A percentile compares a stretch with the other conserved stretches of the same genome.
phyloP scores from a whole-genome alignment of 495 filamentous ascomycete genomes.

The Podospora australis region DNA sequence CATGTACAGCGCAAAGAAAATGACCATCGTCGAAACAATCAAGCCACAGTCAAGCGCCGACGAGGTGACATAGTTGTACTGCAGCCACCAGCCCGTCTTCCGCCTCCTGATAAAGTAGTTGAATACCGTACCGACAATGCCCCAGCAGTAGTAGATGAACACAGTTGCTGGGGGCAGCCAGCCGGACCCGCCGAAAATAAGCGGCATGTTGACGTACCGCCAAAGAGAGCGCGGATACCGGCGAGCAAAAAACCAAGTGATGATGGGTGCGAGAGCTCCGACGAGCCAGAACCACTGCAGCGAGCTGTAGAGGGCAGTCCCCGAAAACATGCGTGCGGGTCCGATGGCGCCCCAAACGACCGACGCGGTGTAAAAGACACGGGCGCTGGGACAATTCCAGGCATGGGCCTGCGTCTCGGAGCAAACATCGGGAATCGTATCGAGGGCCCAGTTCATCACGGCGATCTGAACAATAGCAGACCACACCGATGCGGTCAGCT shows the following conservation, averaged over 20 bases:
- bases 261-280: constrained; percentile 52
- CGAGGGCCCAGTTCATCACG: constrained; percentile 62
- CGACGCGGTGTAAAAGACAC: constrained; percentile 58
- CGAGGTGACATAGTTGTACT: constrained; percentile 72
- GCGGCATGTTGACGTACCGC: constrained; percentile 58
- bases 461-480: constrained; percentile 60
- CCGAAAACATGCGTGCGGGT: constrained; percentile 52
- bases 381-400: constrained; percentile 59
- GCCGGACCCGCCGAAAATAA: constrained; percentile 59
- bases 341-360: constrained; percentile 49
- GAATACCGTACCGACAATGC: constrained; percentile 59
- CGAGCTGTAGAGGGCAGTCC: constrained; percentile 54
- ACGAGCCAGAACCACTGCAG: constrained; percentile 65
- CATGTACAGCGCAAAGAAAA: constrained; percentile 62
- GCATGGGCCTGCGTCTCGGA: constrained; percentile 47
- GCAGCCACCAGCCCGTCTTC: constrained; percentile 66
- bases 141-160: constrained; percentile 63
- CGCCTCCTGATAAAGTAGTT: constrained; percentile 58
- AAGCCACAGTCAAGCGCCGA: constrained; percentile 66
- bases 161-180: constrained; percentile 59
- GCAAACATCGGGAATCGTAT: constrained; percentile 54
- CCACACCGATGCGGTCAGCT: constrained; percentile 57
- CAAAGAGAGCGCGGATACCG: constrained; percentile 49
- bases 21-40: constrained; percentile 58
- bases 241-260: constrained; percentile 56